phyloP scores from a whole-genome alignment of 2,329 filamentous ascomycete genomes.

The Domatiomyces globalis region DNA sequence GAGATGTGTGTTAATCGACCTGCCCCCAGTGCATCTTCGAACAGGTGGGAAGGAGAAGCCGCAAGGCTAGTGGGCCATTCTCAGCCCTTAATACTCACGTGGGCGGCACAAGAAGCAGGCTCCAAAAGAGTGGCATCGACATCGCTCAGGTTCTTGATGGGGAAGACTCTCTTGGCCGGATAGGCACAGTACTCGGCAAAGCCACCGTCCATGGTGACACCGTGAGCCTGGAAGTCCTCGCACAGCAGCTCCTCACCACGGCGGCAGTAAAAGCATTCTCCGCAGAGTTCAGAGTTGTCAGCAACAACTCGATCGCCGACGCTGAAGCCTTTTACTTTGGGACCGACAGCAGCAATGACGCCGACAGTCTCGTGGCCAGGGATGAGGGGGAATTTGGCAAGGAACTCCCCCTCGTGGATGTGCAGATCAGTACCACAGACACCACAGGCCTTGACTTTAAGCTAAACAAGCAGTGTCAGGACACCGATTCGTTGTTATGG shows the following conservation, averaged over 20 bases:
- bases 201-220: slow-evolving; percentile 46
- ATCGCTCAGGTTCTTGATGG: slow-evolving; percentile 50
- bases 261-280: slow-evolving; percentile 60
- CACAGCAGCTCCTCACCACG: slow-evolving; percentile 54
- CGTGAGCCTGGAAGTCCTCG: slow-evolving; percentile 54
- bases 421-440: slow-evolving; percentile 44
- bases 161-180: slow-evolving; percentile 44
- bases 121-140: slow-evolving; percentile 58
- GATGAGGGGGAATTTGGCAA: slow-evolving; percentile 49
- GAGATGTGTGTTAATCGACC: background rate
- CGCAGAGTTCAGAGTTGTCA: slow-evolving; percentile 46
- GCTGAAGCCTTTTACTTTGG: slow-evolving; percentile 18
- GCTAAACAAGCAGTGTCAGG: slow-evolving; percentile 23
- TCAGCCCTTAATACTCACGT: slow-evolving; percentile 41
- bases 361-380: slow-evolving; percentile 56
- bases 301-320: slow-evolving; percentile 51
- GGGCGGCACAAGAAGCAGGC: slow-evolving; percentile 56
- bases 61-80: slow-evolving; percentile 23
- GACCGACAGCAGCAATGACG: slow-evolving; percentile 17
- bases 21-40: background rate
- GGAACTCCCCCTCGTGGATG: slow-evolving; percentile 53
- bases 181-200: slow-evolving; percentile 54
- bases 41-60: background rate
- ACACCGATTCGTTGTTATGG: slow-evolving; percentile 5
- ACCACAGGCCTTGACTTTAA: slow-evolving; percentile 55